phyloP scores from a whole-genome alignment of 2,329 filamentous ascomycete species.

The Sporothrix humicola region DNA sequence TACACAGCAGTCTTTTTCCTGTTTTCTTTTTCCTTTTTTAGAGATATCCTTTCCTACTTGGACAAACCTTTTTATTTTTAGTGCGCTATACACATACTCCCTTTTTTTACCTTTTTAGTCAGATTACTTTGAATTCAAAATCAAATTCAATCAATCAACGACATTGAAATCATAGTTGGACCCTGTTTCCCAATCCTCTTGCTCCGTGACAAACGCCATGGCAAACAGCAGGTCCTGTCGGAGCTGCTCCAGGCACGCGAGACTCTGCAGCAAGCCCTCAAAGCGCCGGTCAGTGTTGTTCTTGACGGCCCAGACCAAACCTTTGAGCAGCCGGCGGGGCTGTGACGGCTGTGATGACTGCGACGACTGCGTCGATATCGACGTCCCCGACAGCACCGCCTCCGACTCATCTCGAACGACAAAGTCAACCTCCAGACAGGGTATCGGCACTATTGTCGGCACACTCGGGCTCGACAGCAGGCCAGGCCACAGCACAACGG shows the following conservation, averaged over 20 bases:
- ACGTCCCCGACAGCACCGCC: background rate
- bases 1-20: background rate
- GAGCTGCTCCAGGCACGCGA: too few species aligned
- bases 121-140: too few species aligned
- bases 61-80: background rate
- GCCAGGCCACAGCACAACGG: background rate
- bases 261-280: too few species aligned
- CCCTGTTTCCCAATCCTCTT: too few species aligned
- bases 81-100: background rate
- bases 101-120: background rate
- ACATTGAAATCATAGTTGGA: background rate
- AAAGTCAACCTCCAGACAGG: background rate
- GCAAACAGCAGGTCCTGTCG: too few species aligned
- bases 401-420: background rate
- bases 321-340: too few species aligned
- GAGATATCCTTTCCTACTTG: conserved; percentile 27
- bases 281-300: too few species aligned
- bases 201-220: background rate
- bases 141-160: background rate
- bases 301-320: too few species aligned
- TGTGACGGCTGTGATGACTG: too few species aligned
- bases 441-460: background rate
- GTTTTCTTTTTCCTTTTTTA: background rate
- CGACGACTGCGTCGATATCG: too few species aligned
- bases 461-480: background rate